Percentiles rank a stretch among this genome's conserved stretches.
These are phyloP conservation scores for Cenchrus americanus DNA, from an alignment of 176 grass and related monocot species.

Conservation along the genomic window DNA sequence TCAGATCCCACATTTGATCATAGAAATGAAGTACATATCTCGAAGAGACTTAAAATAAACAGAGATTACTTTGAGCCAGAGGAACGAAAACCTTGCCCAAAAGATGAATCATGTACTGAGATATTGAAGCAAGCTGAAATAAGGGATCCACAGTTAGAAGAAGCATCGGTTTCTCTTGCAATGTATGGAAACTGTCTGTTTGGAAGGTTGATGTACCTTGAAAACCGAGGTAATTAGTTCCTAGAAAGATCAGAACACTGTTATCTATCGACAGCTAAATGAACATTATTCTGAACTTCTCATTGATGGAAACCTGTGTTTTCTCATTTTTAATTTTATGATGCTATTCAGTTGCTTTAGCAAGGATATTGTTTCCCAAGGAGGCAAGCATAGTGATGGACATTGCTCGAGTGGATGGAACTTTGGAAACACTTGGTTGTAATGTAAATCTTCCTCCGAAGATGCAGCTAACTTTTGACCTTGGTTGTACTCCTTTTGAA, in stretches of 20 bases:
- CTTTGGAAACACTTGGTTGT: slow-evolving; percentile 58
- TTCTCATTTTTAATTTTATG: slow-evolving; percentile 21
- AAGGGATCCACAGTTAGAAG: slow-evolving; percentile 57
- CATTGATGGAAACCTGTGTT: not conserved
- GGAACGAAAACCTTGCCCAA: slow-evolving; percentile 65
- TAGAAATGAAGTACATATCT: slow-evolving; percentile 75
- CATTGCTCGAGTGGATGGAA: slow-evolving; percentile 80
- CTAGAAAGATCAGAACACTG: too few species aligned
- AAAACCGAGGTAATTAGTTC: too few species aligned
- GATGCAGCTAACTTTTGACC: too few species aligned
- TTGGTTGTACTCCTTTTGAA: too few species aligned
- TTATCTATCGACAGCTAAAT: not conserved
- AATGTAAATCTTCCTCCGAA: slow-evolving; percentile 3
- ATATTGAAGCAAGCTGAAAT: slow-evolving; percentile 85
- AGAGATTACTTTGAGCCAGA: slow-evolving; percentile 54
- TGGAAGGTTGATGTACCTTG: too few species aligned
- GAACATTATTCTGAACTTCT: not conserved
- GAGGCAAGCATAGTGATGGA: slow-evolving; percentile 81
- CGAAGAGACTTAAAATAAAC: slow-evolving; percentile 57
- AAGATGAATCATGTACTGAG: slow-evolving; percentile 64
- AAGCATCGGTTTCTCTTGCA: slow-evolving; percentile 40
- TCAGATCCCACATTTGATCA: slow-evolving; percentile 68
- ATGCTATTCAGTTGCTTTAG: slow-evolving; percentile 77
- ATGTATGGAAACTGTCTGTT: too few species aligned
- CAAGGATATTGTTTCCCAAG: slow-evolving; percentile 76